Evolutionary conservation across 169 alveolate species (phyloP).

Genomic region (Plasmodium vinckei): DNA sequence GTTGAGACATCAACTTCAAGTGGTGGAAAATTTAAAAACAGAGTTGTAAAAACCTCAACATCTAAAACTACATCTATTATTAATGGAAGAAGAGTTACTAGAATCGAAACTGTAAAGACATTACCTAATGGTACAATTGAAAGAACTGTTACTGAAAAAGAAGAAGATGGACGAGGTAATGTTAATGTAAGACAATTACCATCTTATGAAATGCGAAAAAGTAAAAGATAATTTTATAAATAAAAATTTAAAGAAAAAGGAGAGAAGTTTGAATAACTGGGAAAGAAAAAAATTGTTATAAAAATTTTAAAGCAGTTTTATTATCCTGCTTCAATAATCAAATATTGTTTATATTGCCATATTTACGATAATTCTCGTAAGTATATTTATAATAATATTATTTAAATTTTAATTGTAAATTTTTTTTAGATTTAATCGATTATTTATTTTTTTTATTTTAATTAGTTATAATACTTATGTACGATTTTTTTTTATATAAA

Average conservation of each 20-base stretch:
- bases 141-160: constrained; percentile 77
- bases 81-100: constrained; percentile 71
- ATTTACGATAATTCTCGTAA: too few relatives aligned
- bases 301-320: too few relatives aligned
- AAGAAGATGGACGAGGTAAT: constrained; percentile 79
- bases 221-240: constrained; percentile 14
- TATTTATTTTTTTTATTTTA: too few relatives aligned
- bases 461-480: too few relatives aligned
- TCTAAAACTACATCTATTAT: constrained; percentile 78
- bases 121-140: constrained; percentile 78
- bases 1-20: constrained; percentile 61
- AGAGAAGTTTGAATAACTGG: neutral
- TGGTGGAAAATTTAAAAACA: constrained; percentile 55
- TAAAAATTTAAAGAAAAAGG: neutral
- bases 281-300: too few relatives aligned
- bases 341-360: too few relatives aligned
- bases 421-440: too few relatives aligned
- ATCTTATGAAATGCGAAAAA: constrained; percentile 53
- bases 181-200: constrained; percentile 73
- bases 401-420: too few relatives aligned
- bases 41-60: constrained; percentile 77
- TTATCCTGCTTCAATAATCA: too few relatives aligned
- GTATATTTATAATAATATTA: too few relatives aligned
- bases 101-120: constrained; percentile 77
- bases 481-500: too few relatives aligned